Base-by-base conservation (phyloP, 75 land plant species). In the Picea sitchensis region DNA sequence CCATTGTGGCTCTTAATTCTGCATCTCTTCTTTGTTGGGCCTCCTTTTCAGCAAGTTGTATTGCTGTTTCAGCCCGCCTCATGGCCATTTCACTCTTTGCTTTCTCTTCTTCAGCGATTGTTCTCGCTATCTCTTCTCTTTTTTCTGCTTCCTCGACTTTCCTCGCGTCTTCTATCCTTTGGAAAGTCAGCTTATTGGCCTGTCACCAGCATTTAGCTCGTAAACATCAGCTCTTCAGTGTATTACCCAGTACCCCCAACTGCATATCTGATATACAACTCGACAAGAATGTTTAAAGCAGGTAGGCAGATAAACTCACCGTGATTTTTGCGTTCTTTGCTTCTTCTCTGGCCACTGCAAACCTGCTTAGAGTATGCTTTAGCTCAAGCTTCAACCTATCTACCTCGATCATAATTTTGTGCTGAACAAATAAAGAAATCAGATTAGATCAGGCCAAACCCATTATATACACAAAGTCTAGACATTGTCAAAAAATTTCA, bases 1-100 rank as follows among this genome's bases (percentile, higher is more conserved):
- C 90, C 26, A 80, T 73, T 77, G 59, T 81, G 44, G 87, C 92
- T 75, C 84, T 86, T 80, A 82, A 3, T 79, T 91, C 91, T 30
- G 88, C 92, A 15, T 84, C 75, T 57, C 57, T 77, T 80, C 92
- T 86, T 26, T 79, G 84, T 60, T 78, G 78, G 7, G 85, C 80
- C 81, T 91, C 92, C 81, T 41, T 80, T 76, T 91, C 92, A 44
- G 92, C 92, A 26, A 86, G 78, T 68, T 69, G 83, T 75, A 80
- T 80, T 14, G 92, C 88, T 60, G 80, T 67, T 71, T 82, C 86
- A 2, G 92, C 92, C n/a, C 87, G 81, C 77, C 85, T 90, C 11
- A 88, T 77, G 47, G 90, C 90, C 31, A 77, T 88, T 78, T 80
- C 78, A 80, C 84, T 79, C 78, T 84, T 90, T 2, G 84, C 86